Conservation (phyloP, 1,139 yeast species). For the Geotrichum carabidarum region DNA sequence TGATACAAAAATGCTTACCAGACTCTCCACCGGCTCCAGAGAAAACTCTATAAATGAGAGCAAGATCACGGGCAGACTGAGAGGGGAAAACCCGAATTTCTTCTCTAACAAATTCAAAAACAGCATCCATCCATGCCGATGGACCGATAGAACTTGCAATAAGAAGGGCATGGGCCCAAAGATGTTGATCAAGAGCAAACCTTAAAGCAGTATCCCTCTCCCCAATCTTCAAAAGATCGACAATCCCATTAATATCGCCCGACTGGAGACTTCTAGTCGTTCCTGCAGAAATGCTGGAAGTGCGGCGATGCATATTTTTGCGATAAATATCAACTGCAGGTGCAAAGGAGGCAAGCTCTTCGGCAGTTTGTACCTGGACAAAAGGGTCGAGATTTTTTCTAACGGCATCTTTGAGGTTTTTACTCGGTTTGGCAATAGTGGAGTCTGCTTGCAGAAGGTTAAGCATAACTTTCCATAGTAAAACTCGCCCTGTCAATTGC, state of each 20-base stretch:
- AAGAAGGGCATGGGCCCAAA: conserved; percentile 74
- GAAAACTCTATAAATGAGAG: conserved; percentile 57
- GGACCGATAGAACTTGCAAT: conserved; percentile 64
- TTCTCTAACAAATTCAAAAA: conserved; percentile 46
- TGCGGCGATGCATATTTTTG: conserved; percentile 13
- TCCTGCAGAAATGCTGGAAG: conserved; percentile 27
- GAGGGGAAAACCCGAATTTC: conserved; percentile 38
- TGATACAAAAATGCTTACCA: conserved; percentile 21
- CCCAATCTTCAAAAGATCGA: conserved; percentile 52
- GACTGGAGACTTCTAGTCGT: conserved; percentile 30
- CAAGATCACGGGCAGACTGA: conserved; percentile 50
- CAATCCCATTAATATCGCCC: conserved; percentile 31
- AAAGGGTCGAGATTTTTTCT: conserved; percentile 18
- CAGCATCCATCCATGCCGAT: conserved; percentile 56
- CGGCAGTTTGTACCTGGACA: conserved; percentile 20
- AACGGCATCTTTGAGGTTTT: conserved; percentile 11
- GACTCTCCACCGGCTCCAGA: conserved; percentile 58
- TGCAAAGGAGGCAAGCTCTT: conserved; percentile 18
- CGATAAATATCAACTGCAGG: conserved; percentile 20
- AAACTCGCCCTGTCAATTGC: conserved; percentile 25
- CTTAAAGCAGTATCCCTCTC: conserved; percentile 62
- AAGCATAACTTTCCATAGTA: conserved; percentile 34
- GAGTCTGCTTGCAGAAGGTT: conserved; percentile 29
- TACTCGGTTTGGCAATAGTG: conserved; percentile 20
- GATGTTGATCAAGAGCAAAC: conserved; percentile 55